Evolutionary conservation across 1,284 basidiomycete genomes (phyloP), one percentile per base, ranked within the genome.

Genomic region (Grifola frondosa): DNA sequence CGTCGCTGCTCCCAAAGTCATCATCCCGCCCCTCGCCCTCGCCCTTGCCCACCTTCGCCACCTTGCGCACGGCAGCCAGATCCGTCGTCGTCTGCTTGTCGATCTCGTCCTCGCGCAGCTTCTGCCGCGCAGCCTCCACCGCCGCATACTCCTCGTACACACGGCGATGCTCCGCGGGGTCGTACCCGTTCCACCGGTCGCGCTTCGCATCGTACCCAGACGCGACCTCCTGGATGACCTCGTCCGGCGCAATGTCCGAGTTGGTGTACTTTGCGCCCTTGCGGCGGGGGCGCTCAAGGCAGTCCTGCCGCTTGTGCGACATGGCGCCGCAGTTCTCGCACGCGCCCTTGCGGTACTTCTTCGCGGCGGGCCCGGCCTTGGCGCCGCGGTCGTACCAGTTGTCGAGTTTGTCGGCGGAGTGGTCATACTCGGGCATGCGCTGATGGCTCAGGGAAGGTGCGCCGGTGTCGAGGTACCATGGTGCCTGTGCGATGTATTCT

Each of bases 251-350:
- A 50, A 99, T 97, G 60, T 96, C 76, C 66, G 84, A 88, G 68
- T 88, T 88, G 17, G 94, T 92, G 67, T 78, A 98, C 69, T 88
- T 97, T 31, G 97, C 97, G 24, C 97, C 97, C 61, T 92, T 91
- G 75, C 91, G 94, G 44, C 97, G 81, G 19, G 97, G 97, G 42
- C 97, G 81, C 68, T 99, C 97, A 36, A 99, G 76, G 65, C 97
- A 99, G 64, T 99, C 97, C 57, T 80, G 72, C 48, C 77, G 81
- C 68, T 90, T 88, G 74, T 99, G 97, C 2, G 92, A 91, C 78
- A 97, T 88, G 13, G 96, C 90, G 46, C 96, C 96, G 59, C 96
- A 99, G 65, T 99, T 99, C 71, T 97, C 94, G 72, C 96, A 99
- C 23, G 96, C 97, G 24, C 96, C 96, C 65, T 97, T 96, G 54